Conservation (phyloP, 192 early-diverging fungal species). For the Gamsiella multidivaricata region DNA sequence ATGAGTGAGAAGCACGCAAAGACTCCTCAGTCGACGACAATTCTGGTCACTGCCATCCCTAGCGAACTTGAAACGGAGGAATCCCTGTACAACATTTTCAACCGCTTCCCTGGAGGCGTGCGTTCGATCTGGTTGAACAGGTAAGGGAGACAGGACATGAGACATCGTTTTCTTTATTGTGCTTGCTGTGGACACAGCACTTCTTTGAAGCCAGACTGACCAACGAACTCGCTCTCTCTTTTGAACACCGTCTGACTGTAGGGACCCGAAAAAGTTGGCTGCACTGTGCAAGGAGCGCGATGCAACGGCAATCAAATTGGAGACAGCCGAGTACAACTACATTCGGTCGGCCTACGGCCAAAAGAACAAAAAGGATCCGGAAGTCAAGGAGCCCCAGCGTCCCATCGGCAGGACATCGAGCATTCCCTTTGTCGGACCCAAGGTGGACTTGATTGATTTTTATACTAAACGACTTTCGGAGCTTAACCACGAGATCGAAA, state of each 20-base stretch:
- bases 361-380: conserved; percentile 11
- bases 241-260: conserved; percentile 12
- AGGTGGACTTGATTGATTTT: conserved; percentile 71
- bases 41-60: conserved; percentile 79
- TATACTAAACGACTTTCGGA: conserved; percentile 55
- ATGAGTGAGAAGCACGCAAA: conserved; percentile 60
- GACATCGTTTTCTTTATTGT: too few species aligned
- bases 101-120: conserved; percentile 76
- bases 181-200: too few species aligned
- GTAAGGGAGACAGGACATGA: too few species aligned
- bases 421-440: conserved; percentile 65
- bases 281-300: conserved; percentile 63
- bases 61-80: conserved; percentile 60
- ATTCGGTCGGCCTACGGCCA: conserved; percentile 26
- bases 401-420: conserved; percentile 65
- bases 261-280: conserved; percentile 60
- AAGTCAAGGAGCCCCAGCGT: conserved; percentile 53
- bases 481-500: conserved; percentile 61
- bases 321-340: conserved; percentile 57
- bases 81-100: conserved; percentile 63
- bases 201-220: conserved; percentile 6
- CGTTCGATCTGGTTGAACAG: conserved; percentile 71
- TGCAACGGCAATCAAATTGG: conserved; percentile 59
- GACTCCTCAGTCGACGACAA: conserved; percentile 66
- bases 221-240: neutral